Conservation (phyloP, 2,329 filamentous ascomycete genomes). For the Talaromyces sp. region DNA sequence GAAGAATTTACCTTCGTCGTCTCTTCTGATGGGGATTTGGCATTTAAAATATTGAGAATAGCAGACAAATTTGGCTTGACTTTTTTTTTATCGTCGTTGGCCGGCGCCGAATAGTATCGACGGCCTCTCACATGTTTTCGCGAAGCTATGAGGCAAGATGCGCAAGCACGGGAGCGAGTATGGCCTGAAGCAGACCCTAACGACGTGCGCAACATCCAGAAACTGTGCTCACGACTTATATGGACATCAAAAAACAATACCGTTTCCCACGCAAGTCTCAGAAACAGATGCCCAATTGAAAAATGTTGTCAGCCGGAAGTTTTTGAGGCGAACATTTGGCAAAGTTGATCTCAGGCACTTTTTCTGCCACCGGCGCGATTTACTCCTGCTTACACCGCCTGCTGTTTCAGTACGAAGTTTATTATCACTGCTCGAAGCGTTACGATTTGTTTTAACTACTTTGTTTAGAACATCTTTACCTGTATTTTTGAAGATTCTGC, state of each 20-base stretch:
- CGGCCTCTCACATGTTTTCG: slow-evolving; percentile 27
- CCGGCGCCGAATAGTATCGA: slow-evolving; percentile 29
- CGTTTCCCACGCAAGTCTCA: neutral
- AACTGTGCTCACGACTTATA: neutral
- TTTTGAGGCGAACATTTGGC: neutral
- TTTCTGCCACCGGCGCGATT: slow-evolving; percentile 22
- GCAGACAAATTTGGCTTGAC: neutral
- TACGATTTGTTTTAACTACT: neutral
- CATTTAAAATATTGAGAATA: neutral
- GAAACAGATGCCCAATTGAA: neutral
- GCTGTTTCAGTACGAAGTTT: neutral
- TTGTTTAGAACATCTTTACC: neutral
- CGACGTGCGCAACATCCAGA: slow-evolving; percentile 40
- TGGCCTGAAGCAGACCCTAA: slow-evolving; percentile 39
- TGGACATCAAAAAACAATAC: neutral
- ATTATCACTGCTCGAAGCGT: neutral
- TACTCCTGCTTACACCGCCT: slow-evolving; percentile 22
- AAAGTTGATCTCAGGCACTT: slow-evolving; percentile 19
- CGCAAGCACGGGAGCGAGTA: slow-evolving; percentile 36
- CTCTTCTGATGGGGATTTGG: neutral
- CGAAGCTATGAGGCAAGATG: slow-evolving; percentile 33
- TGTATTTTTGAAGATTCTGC: neutral
- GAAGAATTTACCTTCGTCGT: neutral
- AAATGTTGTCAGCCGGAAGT: neutral
- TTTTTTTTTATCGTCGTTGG: slow-evolving; percentile 12